Base-by-base conservation (phyloP, 352 stramenopile genomes). In the Pythium sukuiense region DNA sequence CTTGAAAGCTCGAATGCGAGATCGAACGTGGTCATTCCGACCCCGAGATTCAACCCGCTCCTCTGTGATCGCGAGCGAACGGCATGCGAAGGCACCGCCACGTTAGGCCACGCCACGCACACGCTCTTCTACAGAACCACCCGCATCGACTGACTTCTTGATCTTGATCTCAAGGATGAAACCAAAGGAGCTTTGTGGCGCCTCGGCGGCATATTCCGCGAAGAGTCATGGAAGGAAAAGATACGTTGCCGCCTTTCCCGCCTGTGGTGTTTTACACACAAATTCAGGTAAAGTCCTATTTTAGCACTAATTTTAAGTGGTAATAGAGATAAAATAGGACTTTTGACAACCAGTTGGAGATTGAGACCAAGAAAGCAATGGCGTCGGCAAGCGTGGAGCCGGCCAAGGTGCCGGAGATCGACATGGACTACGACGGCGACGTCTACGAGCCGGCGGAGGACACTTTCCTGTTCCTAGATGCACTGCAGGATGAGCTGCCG, bases 401-500 rank as follows among this genome's bases (percentile, higher is more conserved):
- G 24, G 76, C 84, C 48, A 70, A 76, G 57, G 66, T 92, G 56
- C 84, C 84, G 32, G 70, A 85, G 73, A 89, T 90, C 65, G 77
- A 89, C 61, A 89, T 90, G 80, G 69, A 79, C 43, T 93, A 86
- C 76, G 80, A 88, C 71, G 84, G 75, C 71, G 79, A 97, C 61
- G 95, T 99, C 27, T 99, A 99, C 77, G 97, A 99, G 77, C 97
- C 97, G 26, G 89, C 90, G 16, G 97, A 99, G 61, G 97, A 99
- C 76, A 99, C 97, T 16, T 99, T 96, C 69, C 74, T 99, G 18
- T 90, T 99, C 30, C 71, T 99, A 18, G 97, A 99, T 69, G 95
- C 92, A 18, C 82, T 99, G 59, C 82, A 97, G 66, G 81, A 92
- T 45, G 96, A 98, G 63, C 61, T 88, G 33, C 70, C 75, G 46